Percentiles rank a stretch among this genome's conserved stretches.
Conservation (phyloP, 768 basidiomycete species). For the Lactifluus piperatus region DNA sequence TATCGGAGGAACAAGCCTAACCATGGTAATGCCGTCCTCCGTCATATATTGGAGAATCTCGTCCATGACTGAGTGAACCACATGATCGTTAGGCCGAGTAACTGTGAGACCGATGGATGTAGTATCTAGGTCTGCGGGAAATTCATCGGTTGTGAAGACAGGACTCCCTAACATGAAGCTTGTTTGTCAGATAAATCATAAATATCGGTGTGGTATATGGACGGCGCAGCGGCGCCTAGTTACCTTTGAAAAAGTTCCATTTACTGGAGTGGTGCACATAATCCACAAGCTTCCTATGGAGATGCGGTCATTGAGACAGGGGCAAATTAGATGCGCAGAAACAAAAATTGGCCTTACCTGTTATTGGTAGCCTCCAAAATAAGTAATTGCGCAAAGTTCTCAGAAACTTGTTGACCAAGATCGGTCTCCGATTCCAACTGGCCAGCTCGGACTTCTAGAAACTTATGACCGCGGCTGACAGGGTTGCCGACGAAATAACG, state of each 20-base stretch:
- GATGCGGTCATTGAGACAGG: background rate
- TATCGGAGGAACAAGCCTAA: no score
- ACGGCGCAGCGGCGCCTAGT: conserved; percentile 31
- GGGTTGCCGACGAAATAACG: conserved; percentile 43
- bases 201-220: background rate
- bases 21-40: conserved; percentile 41
- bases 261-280: conserved; percentile 31
- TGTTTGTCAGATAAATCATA: background rate
- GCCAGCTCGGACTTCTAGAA: conserved; percentile 34
- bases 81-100: conserved; percentile 25
- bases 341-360: conserved; percentile 30
- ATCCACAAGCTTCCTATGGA: conserved; percentile 35
- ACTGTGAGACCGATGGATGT: conserved; percentile 46
- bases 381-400: conserved; percentile 53
- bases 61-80: conserved; percentile 40
- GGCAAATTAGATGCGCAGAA: background rate
- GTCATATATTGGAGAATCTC: conserved; percentile 47
- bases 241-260: conserved; percentile 51
- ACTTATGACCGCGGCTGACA: conserved; percentile 33
- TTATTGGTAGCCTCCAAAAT: conserved; percentile 45
- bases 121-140: conserved; percentile 50
- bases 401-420: conserved; percentile 32
- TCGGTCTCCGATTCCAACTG: conserved; percentile 38
- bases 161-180: conserved; percentile 27
- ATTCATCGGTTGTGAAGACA: conserved; percentile 38